Base-by-base conservation (phyloP, 1,139 yeast species). In the Blastobotrys illinoisensis region DNA sequence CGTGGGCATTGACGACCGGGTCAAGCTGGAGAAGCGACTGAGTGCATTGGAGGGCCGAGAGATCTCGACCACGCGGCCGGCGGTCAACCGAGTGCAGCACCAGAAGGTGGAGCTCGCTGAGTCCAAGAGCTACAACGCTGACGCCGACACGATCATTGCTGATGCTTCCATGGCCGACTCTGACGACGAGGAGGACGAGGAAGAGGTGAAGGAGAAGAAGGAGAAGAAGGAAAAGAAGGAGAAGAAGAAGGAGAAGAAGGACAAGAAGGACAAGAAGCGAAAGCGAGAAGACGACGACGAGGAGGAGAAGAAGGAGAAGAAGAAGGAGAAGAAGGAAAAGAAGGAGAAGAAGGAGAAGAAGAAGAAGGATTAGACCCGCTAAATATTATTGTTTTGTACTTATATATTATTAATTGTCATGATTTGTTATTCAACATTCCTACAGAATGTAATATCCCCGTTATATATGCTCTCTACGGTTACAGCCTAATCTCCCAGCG, bases 31-130 rank as follows among this genome's bases (percentile, higher is more conserved):
- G 77, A 81, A 88, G 61, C 86, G 99, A 78, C 82, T 93, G 68
- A 88, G 97, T 71, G 89, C 91, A 60, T 80, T 95, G 65, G 99
- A 93, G 77, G 99, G 99, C 63, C 88, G 96, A 75, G 78, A 74
- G 54, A 69, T 74, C 56, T 59, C 66, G 40, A 61, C 68, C 45
- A 59, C 67, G 28, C 65, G 74, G 52, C 64, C 71, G 6, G 58
- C 66, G 26, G 67, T 68, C 49, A 72, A 72, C 58, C 68, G 67
- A 48, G 65, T 66, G 53, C 62, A 63, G 54, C 71, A 67, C 57
- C 83, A 86, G 71, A 90, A 89, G 81, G 84, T 89, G 62, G 95
- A 87, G 60, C 80, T 91, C 65, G 74, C 88, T 55, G 93, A 88
- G 70, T 84, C 91, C 51, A 81, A 86, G 73, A 88, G 95, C 56